phyloP scores from a whole-genome alignment of 2,329 filamentous ascomycete species.

The Fusarium protoensiforme region DNA sequence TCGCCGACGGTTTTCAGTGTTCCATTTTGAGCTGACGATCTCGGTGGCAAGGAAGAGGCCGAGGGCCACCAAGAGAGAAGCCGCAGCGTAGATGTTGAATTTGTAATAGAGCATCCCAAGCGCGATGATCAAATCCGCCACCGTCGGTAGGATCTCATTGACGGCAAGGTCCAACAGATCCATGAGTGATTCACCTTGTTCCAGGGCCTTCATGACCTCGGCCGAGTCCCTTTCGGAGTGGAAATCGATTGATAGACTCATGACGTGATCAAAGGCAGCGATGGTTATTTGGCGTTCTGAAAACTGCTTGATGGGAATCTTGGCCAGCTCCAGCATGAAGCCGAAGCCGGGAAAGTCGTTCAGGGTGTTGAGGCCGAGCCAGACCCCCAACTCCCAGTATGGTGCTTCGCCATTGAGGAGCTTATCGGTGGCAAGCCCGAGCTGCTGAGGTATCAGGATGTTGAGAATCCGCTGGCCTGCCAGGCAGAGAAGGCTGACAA shows the following conservation, averaged over 20 bases:
- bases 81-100: constrained; percentile 69
- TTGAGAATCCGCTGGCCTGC: constrained; percentile 40
- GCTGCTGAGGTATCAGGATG: constrained; percentile 45
- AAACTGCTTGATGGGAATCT: constrained; percentile 49
- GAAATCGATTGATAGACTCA: constrained; percentile 76
- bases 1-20: constrained; percentile 52
- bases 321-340: constrained; percentile 39
- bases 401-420: constrained; percentile 35
- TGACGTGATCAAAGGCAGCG: constrained; percentile 73
- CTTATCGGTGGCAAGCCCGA: constrained; percentile 46
- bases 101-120: constrained; percentile 69
- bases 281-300: constrained; percentile 66
- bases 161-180: constrained; percentile 68
- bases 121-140: constrained; percentile 70
- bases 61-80: constrained; percentile 47
- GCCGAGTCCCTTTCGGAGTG: constrained; percentile 74
- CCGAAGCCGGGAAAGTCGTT: constrained; percentile 13
- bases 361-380: constrained; percentile 28
- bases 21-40: constrained; percentile 49
- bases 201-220: constrained; percentile 71
- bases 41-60: constrained; percentile 37
- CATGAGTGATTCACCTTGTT: constrained; percentile 70
- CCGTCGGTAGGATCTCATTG: constrained; percentile 71
- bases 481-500: constrained; percentile 39
- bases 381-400: constrained; percentile 28